A percentile compares a stretch with the other conserved stretches of the same genome.
Evolutionary conservation across 495 filamentous ascomycete species (phyloP).

Genomic region (Parathielavia hyrcaniae): DNA sequence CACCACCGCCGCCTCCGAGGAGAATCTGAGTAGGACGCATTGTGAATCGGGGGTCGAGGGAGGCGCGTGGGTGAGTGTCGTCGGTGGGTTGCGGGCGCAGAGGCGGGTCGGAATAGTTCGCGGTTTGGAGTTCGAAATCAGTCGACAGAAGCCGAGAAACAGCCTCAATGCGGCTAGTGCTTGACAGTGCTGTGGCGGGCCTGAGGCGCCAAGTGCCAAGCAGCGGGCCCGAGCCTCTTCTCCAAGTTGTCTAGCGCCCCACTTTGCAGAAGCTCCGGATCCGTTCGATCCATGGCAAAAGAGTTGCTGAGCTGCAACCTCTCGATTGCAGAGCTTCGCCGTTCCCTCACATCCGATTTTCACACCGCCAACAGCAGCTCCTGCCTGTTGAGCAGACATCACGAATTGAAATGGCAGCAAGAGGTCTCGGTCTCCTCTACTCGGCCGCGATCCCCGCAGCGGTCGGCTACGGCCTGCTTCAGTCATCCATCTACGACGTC

Average conservation of each 20-base stretch:
- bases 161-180: constrained; percentile 38
- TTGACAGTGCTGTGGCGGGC: constrained; percentile 3
- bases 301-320: not conserved
- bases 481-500: constrained; percentile 91
- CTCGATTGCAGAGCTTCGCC: not conserved
- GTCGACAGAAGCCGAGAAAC: constrained; percentile 30
- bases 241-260: too few species aligned
- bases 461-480: constrained; percentile 53
- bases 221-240: not conserved
- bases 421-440: constrained; percentile 57
- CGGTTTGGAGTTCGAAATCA: constrained; percentile 29
- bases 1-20: constrained; percentile 50
- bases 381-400: not conserved
- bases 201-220: not conserved
- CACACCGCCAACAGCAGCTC: constrained; percentile 6
- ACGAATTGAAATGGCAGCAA: constrained; percentile 44
- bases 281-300: constrained; percentile 10
- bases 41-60: constrained; percentile 35
- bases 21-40: constrained; percentile 57
- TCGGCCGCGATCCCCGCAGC: constrained; percentile 65
- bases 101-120: constrained; percentile 23
- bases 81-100: constrained; percentile 29
- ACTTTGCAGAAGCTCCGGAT: constrained; percentile 27
- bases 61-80: constrained; percentile 17
- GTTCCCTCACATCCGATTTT: constrained; percentile 12